Evolutionary conservation across 352 stramenopile genomes (phyloP).

Genomic region (Phytophthora quininea): DNA sequence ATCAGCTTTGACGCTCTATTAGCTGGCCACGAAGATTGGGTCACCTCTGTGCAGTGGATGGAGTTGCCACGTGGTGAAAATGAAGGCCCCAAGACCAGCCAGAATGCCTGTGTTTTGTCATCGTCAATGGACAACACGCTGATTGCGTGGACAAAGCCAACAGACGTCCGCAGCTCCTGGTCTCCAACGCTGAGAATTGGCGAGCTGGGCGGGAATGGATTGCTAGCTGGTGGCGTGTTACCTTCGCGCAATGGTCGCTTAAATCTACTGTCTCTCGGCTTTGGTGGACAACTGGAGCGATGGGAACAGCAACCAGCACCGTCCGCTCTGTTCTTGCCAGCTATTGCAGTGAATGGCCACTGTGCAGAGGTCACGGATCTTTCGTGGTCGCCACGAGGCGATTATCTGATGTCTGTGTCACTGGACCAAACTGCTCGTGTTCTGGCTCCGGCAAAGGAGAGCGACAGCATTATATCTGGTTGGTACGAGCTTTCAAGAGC

Average conservation of each 20-base stretch:
- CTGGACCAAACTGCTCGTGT: conserved; percentile 77
- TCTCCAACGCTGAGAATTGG: conserved; percentile 57
- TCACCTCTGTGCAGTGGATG: conserved; percentile 74
- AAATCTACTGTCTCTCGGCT: conserved; percentile 68
- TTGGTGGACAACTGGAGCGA: conserved; percentile 67
- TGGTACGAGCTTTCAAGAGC: conserved; percentile 78
- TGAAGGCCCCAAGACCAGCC: background rate
- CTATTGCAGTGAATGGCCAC: conserved; percentile 63
- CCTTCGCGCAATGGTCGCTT: conserved; percentile 30
- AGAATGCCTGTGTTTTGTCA: conserved; percentile 41
- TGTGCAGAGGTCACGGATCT: conserved; percentile 63
- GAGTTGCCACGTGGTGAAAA: conserved; percentile 13
- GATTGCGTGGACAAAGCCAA: conserved; percentile 59
- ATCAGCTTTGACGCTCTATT: conserved; percentile 74
- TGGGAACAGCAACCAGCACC: conserved; percentile 62
- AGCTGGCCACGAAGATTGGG: conserved; percentile 81
- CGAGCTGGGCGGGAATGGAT: conserved; percentile 58
- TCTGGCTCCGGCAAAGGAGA: conserved; percentile 29
- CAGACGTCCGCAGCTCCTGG: conserved; percentile 39
- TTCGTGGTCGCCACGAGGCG: conserved; percentile 62
- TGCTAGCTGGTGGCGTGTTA: conserved; percentile 52
- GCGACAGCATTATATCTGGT: background rate
- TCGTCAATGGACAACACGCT: conserved; percentile 84
- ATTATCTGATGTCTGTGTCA: conserved; percentile 78
- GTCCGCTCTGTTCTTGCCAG: conserved; percentile 58